Evolutionary conservation across 106 monocot species (phyloP).

Genomic region (Platanthera guangdongensis): DNA sequence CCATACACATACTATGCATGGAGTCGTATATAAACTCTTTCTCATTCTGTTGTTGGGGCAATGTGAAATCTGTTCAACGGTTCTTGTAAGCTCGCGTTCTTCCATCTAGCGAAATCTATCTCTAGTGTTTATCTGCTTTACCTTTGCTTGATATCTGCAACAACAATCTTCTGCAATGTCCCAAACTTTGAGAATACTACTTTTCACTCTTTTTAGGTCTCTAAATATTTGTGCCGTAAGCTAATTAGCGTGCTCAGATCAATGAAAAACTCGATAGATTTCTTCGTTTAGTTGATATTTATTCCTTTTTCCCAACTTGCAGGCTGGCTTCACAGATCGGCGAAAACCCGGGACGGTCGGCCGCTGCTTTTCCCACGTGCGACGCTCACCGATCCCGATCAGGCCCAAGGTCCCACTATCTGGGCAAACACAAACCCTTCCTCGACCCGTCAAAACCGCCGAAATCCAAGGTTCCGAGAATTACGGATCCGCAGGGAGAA

Average conservation of each 20-base stretch:
- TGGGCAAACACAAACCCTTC: slow-evolving; percentile 49
- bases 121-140: background rate
- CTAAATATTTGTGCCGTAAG: too few species aligned
- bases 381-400: slow-evolving; percentile 17
- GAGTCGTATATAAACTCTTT: too few species aligned
- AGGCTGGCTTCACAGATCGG: slow-evolving; percentile 59
- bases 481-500: slow-evolving; percentile 24
- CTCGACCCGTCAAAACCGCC: slow-evolving; percentile 31
- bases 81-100: too few species aligned
- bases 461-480: slow-evolving; percentile 51
- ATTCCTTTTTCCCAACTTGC: slow-evolving; percentile 1
- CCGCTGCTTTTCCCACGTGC: slow-evolving; percentile 42
- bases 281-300: background rate
- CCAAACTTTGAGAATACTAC: background rate
- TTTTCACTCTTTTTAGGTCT: background rate
- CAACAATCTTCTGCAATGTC: background rate
- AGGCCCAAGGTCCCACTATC: slow-evolving; percentile 29
- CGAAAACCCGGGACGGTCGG: slow-evolving; percentile 54
- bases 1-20: too few species aligned
- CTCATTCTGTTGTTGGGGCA: too few species aligned
- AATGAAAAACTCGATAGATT: background rate
- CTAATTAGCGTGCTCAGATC: too few species aligned
- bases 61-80: too few species aligned
- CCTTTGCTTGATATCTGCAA: background rate
- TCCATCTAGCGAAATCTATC: background rate